Conservation (phyloP, 306 rosid species). For the Abrus precatorius region DNA sequence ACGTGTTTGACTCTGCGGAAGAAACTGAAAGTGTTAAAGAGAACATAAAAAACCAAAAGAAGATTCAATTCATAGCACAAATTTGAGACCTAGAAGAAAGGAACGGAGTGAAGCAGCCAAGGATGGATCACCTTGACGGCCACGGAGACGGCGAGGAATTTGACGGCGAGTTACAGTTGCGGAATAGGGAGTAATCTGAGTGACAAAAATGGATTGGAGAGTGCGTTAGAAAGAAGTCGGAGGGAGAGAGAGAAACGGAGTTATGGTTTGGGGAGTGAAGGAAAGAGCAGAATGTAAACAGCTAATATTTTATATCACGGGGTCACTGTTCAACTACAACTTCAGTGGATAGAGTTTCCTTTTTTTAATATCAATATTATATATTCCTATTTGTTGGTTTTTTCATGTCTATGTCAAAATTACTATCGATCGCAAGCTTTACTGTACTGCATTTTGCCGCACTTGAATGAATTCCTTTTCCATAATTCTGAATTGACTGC, state of each 20-base stretch:
- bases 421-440: constrained; percentile 7
- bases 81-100: constrained; percentile 22
- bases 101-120: constrained; percentile 6
- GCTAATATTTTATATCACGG: constrained; percentile 11
- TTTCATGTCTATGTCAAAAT: neutral
- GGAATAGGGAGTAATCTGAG: neutral
- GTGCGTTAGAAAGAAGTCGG: neutral
- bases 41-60: neutral
- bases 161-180: neutral
- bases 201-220: constrained; percentile 27
- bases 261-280: constrained; percentile 40
- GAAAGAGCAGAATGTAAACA: neutral
- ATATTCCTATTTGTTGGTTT: constrained; percentile 19
- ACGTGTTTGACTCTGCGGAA: neutral
- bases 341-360: constrained; percentile 33
- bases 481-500: rapidly evolving
- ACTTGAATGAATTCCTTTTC: neutral
- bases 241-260: constrained; percentile 15
- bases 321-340: constrained; percentile 39
- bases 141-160: constrained; percentile 7
- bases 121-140: constrained; percentile 42
- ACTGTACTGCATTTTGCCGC: neutral
- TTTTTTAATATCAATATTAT: neutral
- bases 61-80: constrained; percentile 8
- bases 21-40: neutral